Base-by-base conservation (phyloP, 2,329 filamentous ascomycete species). In the Moelleriella libera region DNA sequence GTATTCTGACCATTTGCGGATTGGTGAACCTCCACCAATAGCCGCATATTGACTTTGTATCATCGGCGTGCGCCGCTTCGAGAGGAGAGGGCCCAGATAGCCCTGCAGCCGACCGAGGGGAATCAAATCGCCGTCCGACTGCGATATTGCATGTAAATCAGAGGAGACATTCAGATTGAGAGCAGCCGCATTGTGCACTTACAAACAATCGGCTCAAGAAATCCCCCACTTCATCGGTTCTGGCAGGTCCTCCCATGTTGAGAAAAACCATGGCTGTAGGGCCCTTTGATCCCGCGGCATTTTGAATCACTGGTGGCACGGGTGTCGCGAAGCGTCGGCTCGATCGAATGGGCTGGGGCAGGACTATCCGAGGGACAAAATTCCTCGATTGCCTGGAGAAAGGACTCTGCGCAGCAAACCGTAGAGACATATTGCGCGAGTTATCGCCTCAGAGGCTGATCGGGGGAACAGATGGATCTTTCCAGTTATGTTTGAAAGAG, bases 221-320 rank as follows among this genome's bases (percentile, higher is more conserved):
- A 65, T 83, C 80, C 57, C 83, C 82, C 37, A 98, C 92, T 69
- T 98, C 88, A 55, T 82, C 78, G 5, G 83, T 85, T 4, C 85
- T 95, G 1, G 87, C 85, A 3, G 92, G 92, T 0, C 92, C 92
- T 50, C 92, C 92, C 92, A 98, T 98, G 68, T 98, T 98, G 69
- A 98, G 79, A 60, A 98, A 96, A 11, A 98, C 92, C 80, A 98
- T 97, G 42, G 92, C 92, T 5, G 92, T 98, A 6, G 89, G 88
- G 0, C 90, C 90, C 60, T 86, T 74, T 41, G 74, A 76, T 10
- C 75, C 78, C 1, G 77, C 77, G 6, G 76, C 72, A 74, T 88
- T 75, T 63, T 94, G 87, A 0, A 85, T 89, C 28, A 92, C 87
- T 6, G 87, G 85, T 9, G 85, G 84, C 5, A 78, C 80, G 21